Evolutionary conservation across 495 filamentous ascomycete species (phyloP), one percentile per base, ranked within the genome.

Genomic region (Podospora bellae-mahoneyi): DNA sequence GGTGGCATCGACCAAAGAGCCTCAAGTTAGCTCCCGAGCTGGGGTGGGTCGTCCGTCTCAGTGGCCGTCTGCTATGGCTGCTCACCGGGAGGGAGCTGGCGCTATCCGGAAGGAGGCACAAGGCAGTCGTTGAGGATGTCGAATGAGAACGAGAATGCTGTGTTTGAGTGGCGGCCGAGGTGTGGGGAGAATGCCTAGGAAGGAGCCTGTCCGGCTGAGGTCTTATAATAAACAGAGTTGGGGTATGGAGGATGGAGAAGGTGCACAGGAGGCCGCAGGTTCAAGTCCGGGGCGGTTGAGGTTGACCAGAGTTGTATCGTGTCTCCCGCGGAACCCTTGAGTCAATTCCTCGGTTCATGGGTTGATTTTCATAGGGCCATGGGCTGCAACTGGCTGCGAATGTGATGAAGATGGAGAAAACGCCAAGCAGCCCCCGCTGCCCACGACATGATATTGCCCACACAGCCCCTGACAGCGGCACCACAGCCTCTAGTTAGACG

Each of bases 391-490:
- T 61, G 59, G 6, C 59, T 30, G 23, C 28, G 7, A 27, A 18
- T 27, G 20, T 32, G 59, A 28, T 61, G 59, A 30, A 32, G 30
- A n/a, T 15, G n/a, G 65, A 62, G 56, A 62, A 19, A 59, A 34
- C 26, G 64, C 67, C 64, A 66, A 67, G 61, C 56, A 61, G 57
- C 58, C 66, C 58, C 39, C 63, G 63, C 64, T 56, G 39, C 34
- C 60, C 19, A 60, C 66, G 10, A 56, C 65, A 34, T 66, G 71
- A 62, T 44, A 57, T 61, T 57, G 56, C 27, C 58, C 32, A 62
- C 71, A 68, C 71, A 73, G 71, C 71, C 71, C 68, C 71, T 70
- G 66, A 27, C 16, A 39, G 59, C 44, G 32, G n/a, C 16, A 6
- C 66, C 71, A 70, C 64, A 73, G 65, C 68, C 64, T 61, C 54